Base-by-base conservation (phyloP, 148 eudicot genomes). In the Agrostemma githago region DNA sequence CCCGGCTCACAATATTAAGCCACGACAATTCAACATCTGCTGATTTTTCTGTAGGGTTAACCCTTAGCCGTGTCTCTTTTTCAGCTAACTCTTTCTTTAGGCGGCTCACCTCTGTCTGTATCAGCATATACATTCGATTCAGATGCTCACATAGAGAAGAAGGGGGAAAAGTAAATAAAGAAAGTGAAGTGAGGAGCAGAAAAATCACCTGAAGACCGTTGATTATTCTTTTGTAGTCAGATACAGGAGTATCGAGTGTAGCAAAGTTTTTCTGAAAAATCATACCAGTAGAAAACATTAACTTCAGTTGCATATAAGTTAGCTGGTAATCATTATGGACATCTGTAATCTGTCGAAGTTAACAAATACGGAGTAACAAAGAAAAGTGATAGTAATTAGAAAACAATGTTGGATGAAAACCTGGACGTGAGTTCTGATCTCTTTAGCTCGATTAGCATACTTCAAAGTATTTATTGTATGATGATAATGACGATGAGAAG, bases 391-490 rank as follows among this genome's bases (percentile, higher is more conserved):
- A 15, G 11, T 8, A 15, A 37, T 2, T 9, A 6, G 9, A 40
- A 5, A 42, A n/a, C 61, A 16, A 76, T 68, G 68, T 7, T 59
- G 34, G 72, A 72, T 60, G 68, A 81, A 85, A 78, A 91, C 97
- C 92, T 91, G 93, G 76, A 91, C 84, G 80, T 91, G 97, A 56
- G 92, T 91, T 83, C 82, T 89, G n/a, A 91, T 91, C 85, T 91
- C 97, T 88, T 91, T 91, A 8, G 97, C 97, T 64, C 97, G 82
- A 73, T 89, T 91, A 72, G 97, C 97, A 77, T 91, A 91, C 79
- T 91, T 91, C 79, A 91, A 79, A 61, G 97, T 91, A 83, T 89
- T 91, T 66, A 89, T 83, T 44, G 97, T 87, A 78, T 89, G 97
- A 78, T 86, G 92, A 73, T 91, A 91, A 85, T 91, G 97, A 62